Base-by-base conservation (phyloP, 2,329 filamentous ascomycete species). In the Leptodontidium sp. region DNA sequence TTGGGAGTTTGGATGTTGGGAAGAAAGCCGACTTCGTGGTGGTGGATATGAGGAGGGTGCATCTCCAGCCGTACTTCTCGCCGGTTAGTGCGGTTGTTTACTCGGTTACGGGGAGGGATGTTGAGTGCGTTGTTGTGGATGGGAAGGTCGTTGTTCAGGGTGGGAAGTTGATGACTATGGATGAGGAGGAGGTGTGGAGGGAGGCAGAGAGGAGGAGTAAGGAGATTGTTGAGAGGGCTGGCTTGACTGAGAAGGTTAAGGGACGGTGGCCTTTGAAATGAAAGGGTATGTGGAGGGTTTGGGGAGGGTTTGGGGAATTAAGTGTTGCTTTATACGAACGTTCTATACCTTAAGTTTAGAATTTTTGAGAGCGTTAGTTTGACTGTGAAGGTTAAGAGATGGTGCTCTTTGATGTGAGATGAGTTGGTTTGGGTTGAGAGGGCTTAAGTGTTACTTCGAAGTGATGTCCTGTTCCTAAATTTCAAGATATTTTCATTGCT, bases 21-120 rank as follows among this genome's bases (percentile, higher is more conserved):
- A 79, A 84, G 73, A 79, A 82, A 71, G 88, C 88, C 0, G 87
- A 90, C 70, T 87, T 90, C 65, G 84, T 85, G 11, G 78, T 86
- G 0, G 79, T 86, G 53, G 81, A 87, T 62, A 83, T 87, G 32
- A 64, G 45, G 35, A 65, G 35, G 12, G 45, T 57, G 2, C 63
- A 70, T 64, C 4, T 68, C 35, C 68, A 70, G 45, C 70, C 65
- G 3, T 70, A 62, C 17, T 66, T 70, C 45, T 68, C 62, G 29
- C 75, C 82, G 0, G 74, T 82, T n/a, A 81, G 79, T n/a, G 80
- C 80, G 1, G 72, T 84, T 38, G 82, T 84, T 2, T 84, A 83
- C 71, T 80, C 81, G 12, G 80, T 79, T 1, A 82, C 81, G 1
- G 82, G 82, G 0, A 74, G 78, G 7, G 82, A 84, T 76, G 81